Evolutionary conservation across 805 yeast genomes (phyloP).

Genomic region (Torulaspora maleeae): DNA sequence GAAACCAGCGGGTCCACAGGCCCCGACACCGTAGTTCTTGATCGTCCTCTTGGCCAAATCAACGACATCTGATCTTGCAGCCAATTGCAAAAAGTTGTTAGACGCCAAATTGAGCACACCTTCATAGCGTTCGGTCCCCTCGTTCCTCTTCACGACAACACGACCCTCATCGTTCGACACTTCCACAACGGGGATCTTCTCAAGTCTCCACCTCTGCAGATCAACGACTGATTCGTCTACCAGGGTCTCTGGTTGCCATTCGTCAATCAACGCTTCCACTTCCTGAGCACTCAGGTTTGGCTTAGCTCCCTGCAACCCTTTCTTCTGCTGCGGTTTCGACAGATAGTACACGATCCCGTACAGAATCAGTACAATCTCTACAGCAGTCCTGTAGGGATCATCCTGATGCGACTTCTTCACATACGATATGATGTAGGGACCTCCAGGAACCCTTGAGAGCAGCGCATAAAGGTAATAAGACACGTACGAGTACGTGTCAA

Average conservation of each 20-base stretch:
- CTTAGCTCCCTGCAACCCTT: slow-evolving; percentile 69
- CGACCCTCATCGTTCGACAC: slow-evolving; percentile 46
- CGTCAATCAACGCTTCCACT: slow-evolving; percentile 75
- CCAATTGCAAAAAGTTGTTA: slow-evolving; percentile 64
- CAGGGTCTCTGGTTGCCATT: slow-evolving; percentile 89
- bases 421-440: slow-evolving; percentile 50
- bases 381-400: slow-evolving; percentile 84
- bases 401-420: slow-evolving; percentile 82
- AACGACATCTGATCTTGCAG: slow-evolving; percentile 44
- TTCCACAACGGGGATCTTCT: slow-evolving; percentile 56
- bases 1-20: slow-evolving; percentile 97
- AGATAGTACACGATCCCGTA: slow-evolving; percentile 82
- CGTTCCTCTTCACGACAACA: slow-evolving; percentile 26
- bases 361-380: slow-evolving; percentile 70
- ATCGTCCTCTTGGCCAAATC: slow-evolving; percentile 55
- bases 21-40: slow-evolving; percentile 82
- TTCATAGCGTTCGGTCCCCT: slow-evolving; percentile 28
- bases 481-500: slow-evolving; percentile 22
- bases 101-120: slow-evolving; percentile 64
- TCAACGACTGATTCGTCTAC: slow-evolving; percentile 48
- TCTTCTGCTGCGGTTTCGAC: slow-evolving; percentile 62
- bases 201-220: slow-evolving; percentile 48
- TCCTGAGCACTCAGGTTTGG: slow-evolving; percentile 59
- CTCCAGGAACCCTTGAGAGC: slow-evolving; percentile 28
- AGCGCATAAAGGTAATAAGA: slow-evolving; percentile 22